Base-by-base conservation (phyloP, 2,329 filamentous ascomycete species). In the Verticillium isaacii region DNA sequence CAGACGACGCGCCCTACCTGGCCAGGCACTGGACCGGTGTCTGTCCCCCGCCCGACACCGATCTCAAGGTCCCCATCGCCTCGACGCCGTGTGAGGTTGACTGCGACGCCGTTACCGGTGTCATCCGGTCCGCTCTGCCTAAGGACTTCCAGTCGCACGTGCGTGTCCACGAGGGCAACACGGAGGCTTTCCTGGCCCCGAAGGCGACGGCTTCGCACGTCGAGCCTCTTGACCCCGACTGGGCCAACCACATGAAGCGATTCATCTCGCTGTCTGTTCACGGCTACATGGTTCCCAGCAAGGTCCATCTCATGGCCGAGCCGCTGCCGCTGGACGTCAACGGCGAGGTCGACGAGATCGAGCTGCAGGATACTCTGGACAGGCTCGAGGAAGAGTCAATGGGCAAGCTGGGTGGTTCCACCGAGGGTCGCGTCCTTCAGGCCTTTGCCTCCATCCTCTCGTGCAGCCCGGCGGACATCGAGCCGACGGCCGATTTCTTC, bases 1-100 rank as follows among this genome's bases (percentile, higher is more conserved):
- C 76, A 0, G 80, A 85, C 32, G 70, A 74, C 5, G 80, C 75
- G 4, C 72, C 75, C 2, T 75, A 79, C 59, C 69, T 77, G 0
- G 69, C 74, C 4, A 74, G 80, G n/a, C 82, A 85, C 63, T 82
- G 75, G 70, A 75, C 83, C 60, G 83, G 80, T 0, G 66, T 67
- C 4, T 85, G 81, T 61, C 82, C 83, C 0, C 75, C 77, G 2
- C 70, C 74, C 2, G 81, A 84, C 60, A 81, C 80, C 0, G 72
- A 77, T 1, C 70, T 85, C 3, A 75, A 74, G 1, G 71, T 72
- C 2, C 64, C 72, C 0, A 84, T 85, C 41, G 50, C 68, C 1
- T 73, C 74, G 4, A 65, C 62, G 0, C 63, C 65, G 3, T 81
- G 78, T 61, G 29, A 61, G 2, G 63, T 79, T 12, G 70, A 80